Evolutionary conservation across 768 basidiomycete genomes (phyloP), one percentile per base, ranked within the genome.

Genomic region (Russula virescens): DNA sequence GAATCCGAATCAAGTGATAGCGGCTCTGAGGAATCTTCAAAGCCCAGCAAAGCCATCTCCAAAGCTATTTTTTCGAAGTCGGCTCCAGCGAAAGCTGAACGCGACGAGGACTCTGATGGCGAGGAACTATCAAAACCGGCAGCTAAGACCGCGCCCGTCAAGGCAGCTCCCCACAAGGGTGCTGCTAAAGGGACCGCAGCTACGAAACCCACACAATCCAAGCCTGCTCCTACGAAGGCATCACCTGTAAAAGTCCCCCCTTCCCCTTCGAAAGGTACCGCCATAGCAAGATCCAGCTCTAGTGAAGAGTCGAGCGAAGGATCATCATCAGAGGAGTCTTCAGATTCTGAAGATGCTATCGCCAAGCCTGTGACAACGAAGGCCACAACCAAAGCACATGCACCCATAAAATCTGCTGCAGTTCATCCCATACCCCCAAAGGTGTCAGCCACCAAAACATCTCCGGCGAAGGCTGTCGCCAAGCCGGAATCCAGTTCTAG

Each of bases 161-260:
- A 66, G 43, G 57, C 26, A 19, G 28, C 46, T 21, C 51, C 57
- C 28, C 16, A 40, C 14, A 63, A 66, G 31, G 54, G 49, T 34
- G 26, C 38, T 31, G 60, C 56, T 26, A 63, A 46, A 56, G 63
- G 21, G 16, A n/a, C 50, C 1, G 23, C 34, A 13, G 3, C 51
- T 10, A 45, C 52, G 5, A 45, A 23, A 47, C 34, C 43, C n/a
- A n/a, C 52, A 5, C 58, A 53, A 54, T 49, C 59, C 48, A 65
- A 46, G 69, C 65, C 58, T 61, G 62, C 68, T 25, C 62, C 70
- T 58, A 51, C 63, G 35, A 71, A 71, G 65, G 62, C 59, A 13
- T 40, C 50, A 31, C 62, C 69, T 26, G 67, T 74, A 19, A 78
- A 80, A 64, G 71, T n/a, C n/a, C n/a, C n/a, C n/a, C n/a, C 73